These are phyloP conservation scores for Trichoderma endophyticum DNA, from an alignment of 2,329 filamentous ascomycete genomes.

Conservation along the genomic window DNA sequence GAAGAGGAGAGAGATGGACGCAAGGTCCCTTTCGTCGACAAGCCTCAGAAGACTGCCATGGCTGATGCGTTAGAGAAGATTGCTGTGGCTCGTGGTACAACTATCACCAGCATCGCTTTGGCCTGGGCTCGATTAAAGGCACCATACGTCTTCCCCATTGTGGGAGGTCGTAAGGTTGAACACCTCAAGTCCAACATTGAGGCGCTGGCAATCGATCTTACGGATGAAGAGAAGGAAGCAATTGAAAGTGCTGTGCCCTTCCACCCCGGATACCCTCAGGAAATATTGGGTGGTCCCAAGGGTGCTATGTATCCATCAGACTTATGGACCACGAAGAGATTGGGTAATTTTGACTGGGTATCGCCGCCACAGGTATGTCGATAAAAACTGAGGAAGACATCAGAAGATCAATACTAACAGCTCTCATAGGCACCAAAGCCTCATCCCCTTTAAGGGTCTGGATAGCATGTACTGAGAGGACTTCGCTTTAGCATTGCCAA, in stretches of 20 bases:
- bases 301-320: neutral
- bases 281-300: constrained; percentile 3
- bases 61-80: constrained; percentile 19
- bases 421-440: neutral
- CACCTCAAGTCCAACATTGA: constrained; percentile 61
- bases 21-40: constrained; percentile 14
- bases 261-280: constrained; percentile 46
- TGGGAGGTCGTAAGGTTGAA: constrained; percentile 58
- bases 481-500: neutral
- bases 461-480: neutral
- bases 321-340: constrained; percentile 6
- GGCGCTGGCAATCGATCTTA: constrained; percentile 52
- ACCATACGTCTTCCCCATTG: constrained; percentile 58
- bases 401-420: neutral
- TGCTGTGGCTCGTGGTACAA: constrained; percentile 10
- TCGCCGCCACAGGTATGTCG: constrained; percentile 7
- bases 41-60: constrained; percentile 23
- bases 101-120: constrained; percentile 40
- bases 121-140: constrained; percentile 61
- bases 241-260: constrained; percentile 53
- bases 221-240: constrained; percentile 50
- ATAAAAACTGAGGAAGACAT: neutral
- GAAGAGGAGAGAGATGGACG: neutral
- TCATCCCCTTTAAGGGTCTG: neutral
- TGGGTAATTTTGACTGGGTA: constrained; percentile 16